Evolutionary conservation across 257 asterid genomes (phyloP), one percentile per base, ranked within the genome.

Genomic region (Rhazya stricta): DNA sequence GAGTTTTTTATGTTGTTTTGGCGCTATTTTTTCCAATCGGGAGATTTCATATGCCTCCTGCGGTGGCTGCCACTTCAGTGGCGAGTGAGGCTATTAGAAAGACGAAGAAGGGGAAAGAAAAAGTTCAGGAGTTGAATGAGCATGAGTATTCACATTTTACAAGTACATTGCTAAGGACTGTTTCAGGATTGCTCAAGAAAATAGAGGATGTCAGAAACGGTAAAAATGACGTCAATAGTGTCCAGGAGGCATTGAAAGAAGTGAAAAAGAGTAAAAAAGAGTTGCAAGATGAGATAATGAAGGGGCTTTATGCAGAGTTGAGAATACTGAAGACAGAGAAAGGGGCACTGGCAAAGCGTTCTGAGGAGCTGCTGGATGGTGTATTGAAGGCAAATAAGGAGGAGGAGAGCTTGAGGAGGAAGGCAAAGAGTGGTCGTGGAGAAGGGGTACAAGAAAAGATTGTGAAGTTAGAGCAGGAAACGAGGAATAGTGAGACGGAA

Each of bases 211-310:
- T 83, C 4, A 88, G 75, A 41, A 83, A 25, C 7, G 89, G 87
- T 25, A 77, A 77, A 30, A 84, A 65, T 58, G 88, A 75, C 72
- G 78, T 69, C 12, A 25, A 23, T 32, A 56, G 41, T 16, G 89
- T 89, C 6, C 82, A 89, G 84, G 83, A 81, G 72, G 85, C 81
- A 25, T 79, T 95, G 70, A 80, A 88, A 78, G 92, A 86, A 48
- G 92, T 95, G 41, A 89, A 84, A 60, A 71, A 23, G 76, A 83
- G 73, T 63, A 92, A 75, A 82, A 75, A 29, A 69, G 87, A 69
- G 65, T 81, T 92, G 91, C 89, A 91, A 65, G 87, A 83, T 9
- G 91, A 87, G 89, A 79, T 95, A 37, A 85, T 89, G 94, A 61
- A 36, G 51, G 90, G 84, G 29, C 88, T 95, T 43, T 65, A 89